These are phyloP conservation scores for Debaryomycetaceae sp. DNA, from an alignment of 1,139 yeast species.

Conservation along the genomic window DNA sequence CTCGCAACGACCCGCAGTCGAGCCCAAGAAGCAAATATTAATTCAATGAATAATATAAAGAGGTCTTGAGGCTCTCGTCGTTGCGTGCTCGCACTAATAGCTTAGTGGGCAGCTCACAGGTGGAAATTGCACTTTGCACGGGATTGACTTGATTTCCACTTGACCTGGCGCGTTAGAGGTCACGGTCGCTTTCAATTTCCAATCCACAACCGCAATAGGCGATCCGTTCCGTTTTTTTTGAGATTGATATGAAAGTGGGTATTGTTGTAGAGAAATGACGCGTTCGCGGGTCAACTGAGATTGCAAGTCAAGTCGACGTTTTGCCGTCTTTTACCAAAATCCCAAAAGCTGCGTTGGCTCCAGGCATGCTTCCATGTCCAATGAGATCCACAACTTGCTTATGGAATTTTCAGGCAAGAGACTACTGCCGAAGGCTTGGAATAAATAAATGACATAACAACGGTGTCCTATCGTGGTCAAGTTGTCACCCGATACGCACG, in stretches of 20 bases:
- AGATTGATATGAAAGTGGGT: slow-evolving; percentile 33
- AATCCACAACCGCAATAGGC: slow-evolving; percentile 29
- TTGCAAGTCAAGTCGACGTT: slow-evolving; percentile 31
- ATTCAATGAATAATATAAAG: slow-evolving; percentile 61
- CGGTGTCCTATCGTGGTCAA: slow-evolving; percentile 27
- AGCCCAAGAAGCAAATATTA: slow-evolving; percentile 73
- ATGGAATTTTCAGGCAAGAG: slow-evolving; percentile 25
- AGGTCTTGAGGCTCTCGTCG: slow-evolving; percentile 27
- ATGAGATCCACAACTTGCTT: slow-evolving; percentile 31
- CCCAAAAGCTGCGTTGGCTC: slow-evolving; percentile 23
- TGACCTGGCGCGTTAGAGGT: slow-evolving; percentile 16
- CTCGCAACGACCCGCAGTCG: slow-evolving; percentile 57
- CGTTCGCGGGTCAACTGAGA: slow-evolving; percentile 27
- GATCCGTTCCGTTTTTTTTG: slow-evolving; percentile 28
- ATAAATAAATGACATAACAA: slow-evolving; percentile 29
- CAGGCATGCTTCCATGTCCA: slow-evolving; percentile 30
- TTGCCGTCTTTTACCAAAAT: slow-evolving; percentile 31
- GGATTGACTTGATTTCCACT: slow-evolving; percentile 49
- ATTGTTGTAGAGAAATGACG: slow-evolving; percentile 28
- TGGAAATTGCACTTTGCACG: slow-evolving; percentile 61
- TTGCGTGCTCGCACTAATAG: slow-evolving; percentile 34
- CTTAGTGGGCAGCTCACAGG: slow-evolving; percentile 47
- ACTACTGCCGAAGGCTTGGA: slow-evolving; percentile 26
- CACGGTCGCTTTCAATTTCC: slow-evolving; percentile 36
- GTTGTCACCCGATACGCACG: slow-evolving; percentile 26